phyloP scores from a whole-genome alignment of 257 asterid species.

The Marsdenia floribunda region DNA sequence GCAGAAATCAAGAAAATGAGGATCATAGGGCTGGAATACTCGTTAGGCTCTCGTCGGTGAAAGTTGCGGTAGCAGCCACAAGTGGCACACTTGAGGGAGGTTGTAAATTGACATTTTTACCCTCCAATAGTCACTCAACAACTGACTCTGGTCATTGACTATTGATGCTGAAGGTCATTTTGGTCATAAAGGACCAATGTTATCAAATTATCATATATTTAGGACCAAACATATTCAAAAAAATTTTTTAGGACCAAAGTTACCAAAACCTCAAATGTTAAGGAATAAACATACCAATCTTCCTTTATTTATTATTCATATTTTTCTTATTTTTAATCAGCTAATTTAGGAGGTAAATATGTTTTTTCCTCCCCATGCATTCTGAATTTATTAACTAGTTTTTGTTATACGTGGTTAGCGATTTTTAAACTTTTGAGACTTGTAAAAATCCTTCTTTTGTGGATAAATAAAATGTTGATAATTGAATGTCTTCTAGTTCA shows the following conservation, averaged over 20 bases:
- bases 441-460: neutral
- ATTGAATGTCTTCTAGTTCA: neutral
- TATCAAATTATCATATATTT: too few species aligned
- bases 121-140: too few species aligned
- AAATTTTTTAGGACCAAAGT: too few species aligned
- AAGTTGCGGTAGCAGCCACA: constrained; percentile 86
- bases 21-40: constrained; percentile 11
- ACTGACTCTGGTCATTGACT: too few species aligned
- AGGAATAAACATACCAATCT: too few species aligned
- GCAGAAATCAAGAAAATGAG: constrained; percentile 61
- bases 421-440: neutral
- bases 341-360: neutral
- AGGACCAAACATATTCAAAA: too few species aligned
- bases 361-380: neutral
- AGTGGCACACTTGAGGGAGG: constrained; percentile 59
- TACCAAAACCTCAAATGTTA: too few species aligned
- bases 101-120: too few species aligned
- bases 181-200: too few species aligned
- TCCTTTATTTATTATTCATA: neutral
- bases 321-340: neutral
- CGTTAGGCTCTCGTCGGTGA: constrained; percentile 62
- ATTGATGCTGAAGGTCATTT: too few species aligned
- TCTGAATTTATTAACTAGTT: neutral
- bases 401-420: neutral
- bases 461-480: neutral